Conservation (phyloP, 805 yeast genomes). For the Kuraishia ogatae region DNA sequence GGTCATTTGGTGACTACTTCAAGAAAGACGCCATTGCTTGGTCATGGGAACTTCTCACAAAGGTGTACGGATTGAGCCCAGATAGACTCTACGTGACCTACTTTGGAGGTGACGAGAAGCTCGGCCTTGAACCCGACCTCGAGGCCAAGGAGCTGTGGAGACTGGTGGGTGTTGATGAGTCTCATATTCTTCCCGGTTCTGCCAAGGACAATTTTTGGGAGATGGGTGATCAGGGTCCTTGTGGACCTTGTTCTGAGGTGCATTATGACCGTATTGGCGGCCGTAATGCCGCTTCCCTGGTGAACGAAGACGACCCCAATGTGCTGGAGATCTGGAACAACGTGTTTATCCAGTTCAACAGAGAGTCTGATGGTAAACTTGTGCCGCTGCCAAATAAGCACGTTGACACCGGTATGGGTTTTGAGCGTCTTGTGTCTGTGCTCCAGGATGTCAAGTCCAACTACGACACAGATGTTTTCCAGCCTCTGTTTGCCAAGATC, state of each 20-base stretch:
- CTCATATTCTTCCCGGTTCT: constrained; percentile 88
- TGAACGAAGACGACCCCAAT: constrained; percentile 95
- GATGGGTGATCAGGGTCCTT: constrained; percentile 99
- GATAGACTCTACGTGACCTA: constrained; percentile 90
- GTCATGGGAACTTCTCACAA: constrained; percentile 88
- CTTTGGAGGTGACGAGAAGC: constrained; percentile 83
- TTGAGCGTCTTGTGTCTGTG: constrained; percentile 92
- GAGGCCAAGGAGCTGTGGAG: constrained; percentile 89
- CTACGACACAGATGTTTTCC: constrained; percentile 95
- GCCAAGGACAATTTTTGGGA: constrained; percentile 97
- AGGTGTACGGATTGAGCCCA: constrained; percentile 69
- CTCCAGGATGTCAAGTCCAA: constrained; percentile 87
- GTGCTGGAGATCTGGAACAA: constrained; percentile 97
- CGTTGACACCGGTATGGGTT: constrained; percentile 98
- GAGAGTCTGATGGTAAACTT: constrained; percentile 81
- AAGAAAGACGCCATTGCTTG: constrained; percentile 84
- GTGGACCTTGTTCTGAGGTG: constrained; percentile 98
- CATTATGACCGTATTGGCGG: constrained; percentile 99
- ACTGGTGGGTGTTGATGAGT: constrained; percentile 81
- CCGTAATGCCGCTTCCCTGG: constrained; percentile 85
- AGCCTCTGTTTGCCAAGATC: constrained; percentile 77
- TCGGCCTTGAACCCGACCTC: constrained; percentile 84
- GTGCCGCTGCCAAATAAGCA: constrained; percentile 88
- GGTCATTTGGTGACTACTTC: constrained; percentile 99
- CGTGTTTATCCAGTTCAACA: constrained; percentile 93